Evolutionary conservation across 805 yeast species (phyloP).

Genomic region (Starmerella kuoi): DNA sequence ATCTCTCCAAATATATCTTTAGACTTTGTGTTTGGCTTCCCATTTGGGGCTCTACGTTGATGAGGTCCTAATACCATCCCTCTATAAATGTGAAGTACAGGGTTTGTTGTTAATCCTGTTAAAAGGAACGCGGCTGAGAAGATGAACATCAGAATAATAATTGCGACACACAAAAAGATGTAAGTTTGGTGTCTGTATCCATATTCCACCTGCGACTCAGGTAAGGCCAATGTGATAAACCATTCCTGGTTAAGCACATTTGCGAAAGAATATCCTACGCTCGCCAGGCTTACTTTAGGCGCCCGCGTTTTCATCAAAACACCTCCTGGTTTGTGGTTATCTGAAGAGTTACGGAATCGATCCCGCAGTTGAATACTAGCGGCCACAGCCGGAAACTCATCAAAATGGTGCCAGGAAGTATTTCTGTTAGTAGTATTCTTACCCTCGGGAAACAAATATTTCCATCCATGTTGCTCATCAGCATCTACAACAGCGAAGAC

Average conservation of each 20-base stretch:
- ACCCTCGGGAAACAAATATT: conserved; percentile 10
- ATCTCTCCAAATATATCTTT: not conserved
- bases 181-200: conserved; percentile 10
- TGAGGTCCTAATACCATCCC: conserved; percentile 16
- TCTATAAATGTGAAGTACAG: conserved; percentile 18
- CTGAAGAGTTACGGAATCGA: not conserved
- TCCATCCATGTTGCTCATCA: conserved; percentile 3
- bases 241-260: conserved; percentile 12
- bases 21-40: not conserved
- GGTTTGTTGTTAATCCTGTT: conserved; percentile 17
- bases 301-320: conserved; percentile 15
- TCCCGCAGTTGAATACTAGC: conserved; percentile 2
- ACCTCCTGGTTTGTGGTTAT: conserved; percentile 8
- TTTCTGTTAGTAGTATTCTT: not conserved
- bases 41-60: not conserved
- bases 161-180: conserved; percentile 16
- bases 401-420: conserved; percentile 3
- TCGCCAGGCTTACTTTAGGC: conserved; percentile 10
- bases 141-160: conserved; percentile 15
- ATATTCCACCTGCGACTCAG: conserved; percentile 8
- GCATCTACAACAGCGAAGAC: conserved; percentile 4
- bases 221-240: conserved; percentile 14
- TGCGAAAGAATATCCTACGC: conserved; percentile 21
- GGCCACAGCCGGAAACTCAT: conserved; percentile 17
- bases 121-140: conserved; percentile 14